These are phyloP conservation scores for Phyllosticta citrichinensis DNA, from an alignment of 2,329 filamentous ascomycete genomes.

Conservation along the genomic window DNA sequence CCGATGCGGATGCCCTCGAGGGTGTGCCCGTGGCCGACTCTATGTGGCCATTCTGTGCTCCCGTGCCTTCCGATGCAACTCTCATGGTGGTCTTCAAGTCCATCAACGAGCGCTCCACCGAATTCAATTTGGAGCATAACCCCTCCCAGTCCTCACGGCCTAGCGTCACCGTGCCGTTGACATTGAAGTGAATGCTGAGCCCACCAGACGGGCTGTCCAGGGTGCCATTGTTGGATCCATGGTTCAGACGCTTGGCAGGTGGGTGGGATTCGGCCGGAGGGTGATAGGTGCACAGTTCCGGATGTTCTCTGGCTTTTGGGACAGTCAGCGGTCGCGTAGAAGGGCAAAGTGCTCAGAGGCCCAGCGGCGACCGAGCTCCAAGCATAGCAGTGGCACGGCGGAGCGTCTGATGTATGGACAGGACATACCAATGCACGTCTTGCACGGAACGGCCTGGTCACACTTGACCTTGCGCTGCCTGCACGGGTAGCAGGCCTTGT, in stretches of 20 bases:
- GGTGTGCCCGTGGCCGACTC: conserved; percentile 25
- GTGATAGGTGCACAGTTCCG: conserved; percentile 39
- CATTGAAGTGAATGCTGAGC: conserved; percentile 16
- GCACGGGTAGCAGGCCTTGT: conserved; percentile 41
- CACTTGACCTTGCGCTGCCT: conserved; percentile 38
- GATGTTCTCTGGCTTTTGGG: conserved; percentile 31
- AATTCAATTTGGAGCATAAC: conserved; percentile 38
- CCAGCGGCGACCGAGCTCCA: not conserved
- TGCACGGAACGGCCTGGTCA: conserved; percentile 38
- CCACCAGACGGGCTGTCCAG: conserved; percentile 1
- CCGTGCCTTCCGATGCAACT: conserved; percentile 21
- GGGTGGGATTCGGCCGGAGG: conserved; percentile 30
- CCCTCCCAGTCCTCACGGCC: conserved; percentile 38
- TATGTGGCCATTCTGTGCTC: conserved; percentile 17
- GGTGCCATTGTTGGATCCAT: not conserved
- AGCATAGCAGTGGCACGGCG: not conserved
- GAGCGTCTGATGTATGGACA: not conserved
- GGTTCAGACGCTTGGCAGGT: conserved; percentile 26
- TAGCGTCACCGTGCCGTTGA: conserved; percentile 29
- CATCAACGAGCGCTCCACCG: conserved; percentile 36
- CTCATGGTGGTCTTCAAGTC: conserved; percentile 33
- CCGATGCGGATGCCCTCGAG: conserved; percentile 23
- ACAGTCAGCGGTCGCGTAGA: not conserved
- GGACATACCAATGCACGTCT: conserved; percentile 36
- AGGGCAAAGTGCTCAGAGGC: not conserved